A percentile compares a stretch with the other conserved stretches of the same genome.
Conservation (phyloP, 2,329 filamentous ascomycete genomes). For the Trichoderma endophyticum region DNA sequence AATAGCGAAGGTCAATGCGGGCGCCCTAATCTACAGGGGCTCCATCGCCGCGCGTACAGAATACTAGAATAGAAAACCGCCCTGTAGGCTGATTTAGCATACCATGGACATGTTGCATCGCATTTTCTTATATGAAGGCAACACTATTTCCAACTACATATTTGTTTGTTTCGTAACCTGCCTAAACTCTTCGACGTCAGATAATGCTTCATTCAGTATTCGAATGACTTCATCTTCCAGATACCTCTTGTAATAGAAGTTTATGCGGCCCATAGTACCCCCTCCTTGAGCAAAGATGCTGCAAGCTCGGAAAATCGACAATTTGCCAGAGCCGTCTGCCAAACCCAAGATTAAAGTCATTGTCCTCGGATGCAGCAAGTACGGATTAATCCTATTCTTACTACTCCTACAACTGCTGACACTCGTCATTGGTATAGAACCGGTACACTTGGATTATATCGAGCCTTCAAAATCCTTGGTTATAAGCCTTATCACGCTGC, state of each 20-base stretch:
- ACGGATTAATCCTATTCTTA: not conserved
- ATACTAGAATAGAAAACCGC: not conserved
- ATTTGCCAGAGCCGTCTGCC: not conserved
- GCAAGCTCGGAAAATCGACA: not conserved
- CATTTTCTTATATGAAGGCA: not conserved
- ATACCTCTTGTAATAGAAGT: not conserved
- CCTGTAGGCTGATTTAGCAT: not conserved
- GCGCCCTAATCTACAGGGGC: not conserved
- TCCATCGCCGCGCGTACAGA: not conserved
- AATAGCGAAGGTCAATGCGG: not conserved
- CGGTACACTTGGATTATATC: not conserved
- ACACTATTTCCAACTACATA: not conserved
- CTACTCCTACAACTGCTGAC: not conserved
- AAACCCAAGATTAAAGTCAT: not conserved
- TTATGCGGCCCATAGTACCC: not conserved
- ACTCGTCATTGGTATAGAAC: not conserved
- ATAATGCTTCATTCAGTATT: not conserved
- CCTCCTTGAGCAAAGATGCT: not conserved
- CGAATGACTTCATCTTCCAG: not conserved
- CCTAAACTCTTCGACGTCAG: not conserved
- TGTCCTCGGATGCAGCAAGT: not conserved
- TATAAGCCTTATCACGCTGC: not conserved
- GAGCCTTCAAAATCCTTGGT: not conserved
- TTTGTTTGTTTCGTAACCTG: not conserved
- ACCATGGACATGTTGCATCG: not conserved